These are phyloP conservation scores for Spencermartinsiella ligniputridi DNA, from an alignment of 1,139 yeast genomes.

Conservation along the genomic window DNA sequence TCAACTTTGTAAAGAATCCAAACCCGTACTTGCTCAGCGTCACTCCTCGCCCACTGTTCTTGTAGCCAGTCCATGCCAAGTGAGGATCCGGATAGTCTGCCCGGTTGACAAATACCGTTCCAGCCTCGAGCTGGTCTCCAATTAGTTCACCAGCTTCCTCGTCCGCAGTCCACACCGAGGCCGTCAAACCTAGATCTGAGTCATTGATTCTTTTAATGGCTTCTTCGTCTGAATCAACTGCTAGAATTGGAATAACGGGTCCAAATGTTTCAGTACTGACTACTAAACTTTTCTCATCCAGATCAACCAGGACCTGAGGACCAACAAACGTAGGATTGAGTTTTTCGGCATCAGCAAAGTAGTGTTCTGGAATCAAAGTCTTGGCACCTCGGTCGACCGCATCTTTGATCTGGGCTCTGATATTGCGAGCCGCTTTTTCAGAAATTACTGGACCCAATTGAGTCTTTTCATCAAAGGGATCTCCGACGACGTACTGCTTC, in stretches of 20 bases:
- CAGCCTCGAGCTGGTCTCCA: constrained; percentile 69
- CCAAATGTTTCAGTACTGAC: constrained; percentile 79
- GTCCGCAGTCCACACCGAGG: constrained; percentile 52
- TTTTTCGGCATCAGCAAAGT: constrained; percentile 33
- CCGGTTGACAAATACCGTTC: constrained; percentile 82
- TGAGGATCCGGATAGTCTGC: constrained; percentile 76
- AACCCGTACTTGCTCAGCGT: constrained; percentile 33
- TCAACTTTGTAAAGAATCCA: constrained; percentile 33
- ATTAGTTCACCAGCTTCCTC: constrained; percentile 50
- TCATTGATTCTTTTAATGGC: constrained; percentile 36
- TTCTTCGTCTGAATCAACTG: constrained; percentile 38
- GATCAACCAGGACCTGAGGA: constrained; percentile 77
- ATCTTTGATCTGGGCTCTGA: constrained; percentile 61
- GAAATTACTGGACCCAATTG: constrained; percentile 80
- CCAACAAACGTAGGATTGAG: constrained; percentile 66
- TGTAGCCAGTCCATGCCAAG: constrained; percentile 80
- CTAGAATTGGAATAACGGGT: constrained; percentile 38
- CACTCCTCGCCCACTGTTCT: constrained; percentile 75
- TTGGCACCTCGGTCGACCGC: constrained; percentile 72
- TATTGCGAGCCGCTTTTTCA: constrained; percentile 63
- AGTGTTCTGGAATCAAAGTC: constrained; percentile 65
- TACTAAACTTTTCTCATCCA: constrained; percentile 52
- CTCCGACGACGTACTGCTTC: constrained; percentile 49
- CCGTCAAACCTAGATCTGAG: constrained; percentile 46
- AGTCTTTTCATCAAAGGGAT: constrained; percentile 66